Percentiles rank a stretch among this genome's conserved stretches.
These are phyloP conservation scores for Buxus sempervirens DNA, from an alignment of 164 flowering plant genomes.

Conservation along the genomic window DNA sequence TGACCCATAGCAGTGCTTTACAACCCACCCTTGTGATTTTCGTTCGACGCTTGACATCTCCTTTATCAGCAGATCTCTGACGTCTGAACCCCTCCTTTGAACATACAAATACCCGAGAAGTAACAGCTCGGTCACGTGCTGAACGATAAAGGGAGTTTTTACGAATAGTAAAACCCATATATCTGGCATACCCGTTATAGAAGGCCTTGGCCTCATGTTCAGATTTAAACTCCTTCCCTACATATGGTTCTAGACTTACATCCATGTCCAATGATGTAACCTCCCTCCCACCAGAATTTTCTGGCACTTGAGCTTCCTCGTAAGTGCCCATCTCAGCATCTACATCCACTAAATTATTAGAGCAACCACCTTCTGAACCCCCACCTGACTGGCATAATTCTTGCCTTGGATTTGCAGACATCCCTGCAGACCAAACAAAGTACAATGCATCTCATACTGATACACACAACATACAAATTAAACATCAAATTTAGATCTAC, in stretches of 20 bases:
- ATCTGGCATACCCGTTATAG: constrained; percentile 18
- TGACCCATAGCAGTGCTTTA: constrained; percentile 23
- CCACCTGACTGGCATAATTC: constrained; percentile 7
- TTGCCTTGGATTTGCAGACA: constrained; percentile 11
- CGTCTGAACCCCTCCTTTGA: constrained; percentile 24
- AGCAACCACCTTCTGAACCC: constrained; percentile 8
- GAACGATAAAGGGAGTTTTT: constrained; percentile 18
- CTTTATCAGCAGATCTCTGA: constrained; percentile 18
- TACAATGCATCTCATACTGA: not conserved
- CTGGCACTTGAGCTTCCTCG: constrained; percentile 5
- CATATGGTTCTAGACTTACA: constrained; percentile 16
- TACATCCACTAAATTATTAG: constrained; percentile 3
- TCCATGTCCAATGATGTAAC: constrained; percentile 5
- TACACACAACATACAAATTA: not conserved
- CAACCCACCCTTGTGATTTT: constrained; percentile 20
- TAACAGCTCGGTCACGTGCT: constrained; percentile 13
- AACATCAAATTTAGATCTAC: not conserved
- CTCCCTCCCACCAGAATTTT: constrained; percentile 17
- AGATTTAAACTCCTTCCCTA: constrained; percentile 18
- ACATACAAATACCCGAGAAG: constrained; percentile 20
- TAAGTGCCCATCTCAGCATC: constrained; percentile 4
- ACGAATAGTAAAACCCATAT: constrained; percentile 22
- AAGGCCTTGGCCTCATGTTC: constrained; percentile 17
- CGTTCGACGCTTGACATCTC: constrained; percentile 18
- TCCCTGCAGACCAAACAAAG: constrained; percentile 3